Conservation (phyloP, 768 basidiomycete species). For the Mycena olivaceomarginata region DNA sequence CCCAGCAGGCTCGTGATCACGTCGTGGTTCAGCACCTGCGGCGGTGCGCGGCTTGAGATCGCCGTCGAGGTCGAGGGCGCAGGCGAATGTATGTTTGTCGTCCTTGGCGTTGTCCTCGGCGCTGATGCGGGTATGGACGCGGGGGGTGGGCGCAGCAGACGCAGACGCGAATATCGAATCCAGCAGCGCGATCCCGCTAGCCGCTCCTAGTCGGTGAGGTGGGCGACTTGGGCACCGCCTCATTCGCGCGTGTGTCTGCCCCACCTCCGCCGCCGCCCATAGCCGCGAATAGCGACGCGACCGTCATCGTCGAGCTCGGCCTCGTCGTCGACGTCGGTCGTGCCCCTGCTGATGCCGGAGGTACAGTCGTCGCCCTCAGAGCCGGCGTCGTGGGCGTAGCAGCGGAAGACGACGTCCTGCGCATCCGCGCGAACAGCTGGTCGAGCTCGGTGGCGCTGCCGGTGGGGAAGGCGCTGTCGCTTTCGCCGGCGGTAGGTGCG, state of each 20-base stretch:
- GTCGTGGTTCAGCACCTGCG: slow-evolving; percentile 83
- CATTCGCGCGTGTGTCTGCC: slow-evolving; percentile 30
- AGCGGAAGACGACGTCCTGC: slow-evolving; percentile 43
- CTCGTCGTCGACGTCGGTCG: slow-evolving; percentile 41
- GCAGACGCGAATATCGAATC: slow-evolving; percentile 88
- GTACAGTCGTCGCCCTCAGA: no score
- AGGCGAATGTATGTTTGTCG: slow-evolving; percentile 30
- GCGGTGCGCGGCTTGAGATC: slow-evolving; percentile 47
- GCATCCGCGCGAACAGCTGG: slow-evolving; percentile 67
- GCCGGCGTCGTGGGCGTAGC: slow-evolving; percentile 15
- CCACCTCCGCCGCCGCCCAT: slow-evolving; percentile 44
- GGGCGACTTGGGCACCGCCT: slow-evolving; percentile 48
- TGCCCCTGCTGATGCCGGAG: no score
- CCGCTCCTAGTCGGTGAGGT: slow-evolving; percentile 44
- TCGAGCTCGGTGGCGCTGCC: slow-evolving; percentile 65
- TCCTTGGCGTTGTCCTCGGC: background rate
- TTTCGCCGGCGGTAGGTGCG: no score
- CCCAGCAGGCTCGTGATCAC: slow-evolving; percentile 82
- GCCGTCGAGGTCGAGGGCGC: slow-evolving; percentile 32
- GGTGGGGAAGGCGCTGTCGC: slow-evolving; percentile 40
- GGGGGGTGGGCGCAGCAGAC: slow-evolving; percentile 43
- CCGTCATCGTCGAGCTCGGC: slow-evolving; percentile 63
- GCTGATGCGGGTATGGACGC: slow-evolving; percentile 18
- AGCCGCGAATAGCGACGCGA: slow-evolving; percentile 70
- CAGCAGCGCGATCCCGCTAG: slow-evolving; percentile 76